Evolutionary conservation across 192 early-diverging fungal species (phyloP).

Genomic region (Backusella tuberculispora): DNA sequence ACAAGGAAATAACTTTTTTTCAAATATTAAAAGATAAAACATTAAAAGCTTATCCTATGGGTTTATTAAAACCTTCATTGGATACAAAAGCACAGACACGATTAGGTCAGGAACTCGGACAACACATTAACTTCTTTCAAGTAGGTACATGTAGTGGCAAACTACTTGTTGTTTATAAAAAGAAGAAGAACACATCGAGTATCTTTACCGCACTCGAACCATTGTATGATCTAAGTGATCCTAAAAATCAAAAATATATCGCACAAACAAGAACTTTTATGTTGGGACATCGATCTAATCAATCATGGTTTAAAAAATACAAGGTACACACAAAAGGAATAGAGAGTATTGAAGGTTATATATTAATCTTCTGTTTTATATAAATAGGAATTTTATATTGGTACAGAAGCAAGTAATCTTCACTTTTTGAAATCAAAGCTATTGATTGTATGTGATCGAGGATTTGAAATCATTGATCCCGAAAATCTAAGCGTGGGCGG

Average conservation of each 20-base stretch:
- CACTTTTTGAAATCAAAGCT: slow-evolving; percentile 89
- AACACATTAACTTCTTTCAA: slow-evolving; percentile 35
- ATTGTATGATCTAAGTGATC: slow-evolving; percentile 32
- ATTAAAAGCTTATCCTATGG: slow-evolving; percentile 74
- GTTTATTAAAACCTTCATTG: slow-evolving; percentile 68
- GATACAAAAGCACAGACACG: slow-evolving; percentile 53
- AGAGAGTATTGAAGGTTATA: background rate
- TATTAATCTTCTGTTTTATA: background rate
- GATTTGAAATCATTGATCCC: slow-evolving; percentile 94
- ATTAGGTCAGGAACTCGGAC: slow-evolving; percentile 24
- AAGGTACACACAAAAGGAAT: slow-evolving; percentile 20
- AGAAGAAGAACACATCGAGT: slow-evolving; percentile 29
- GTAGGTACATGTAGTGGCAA: slow-evolving; percentile 30
- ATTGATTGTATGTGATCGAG: slow-evolving; percentile 88
- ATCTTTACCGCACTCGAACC: slow-evolving; percentile 34
- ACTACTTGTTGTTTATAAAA: slow-evolving; percentile 33
- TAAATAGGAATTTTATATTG: slow-evolving; percentile 89
- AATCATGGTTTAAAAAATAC: slow-evolving; percentile 33
- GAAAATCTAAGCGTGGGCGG: slow-evolving; percentile 74
- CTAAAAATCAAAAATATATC: slow-evolving; percentile 29
- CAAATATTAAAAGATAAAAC: slow-evolving; percentile 59
- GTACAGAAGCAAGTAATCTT: slow-evolving; percentile 83
- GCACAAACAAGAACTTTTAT: slow-evolving; percentile 13
- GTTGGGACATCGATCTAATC: background rate
- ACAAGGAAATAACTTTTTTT: slow-evolving; percentile 15